phyloP scores from a whole-genome alignment of 352 stramenopile genomes.

The Globisporangium nodosum region DNA sequence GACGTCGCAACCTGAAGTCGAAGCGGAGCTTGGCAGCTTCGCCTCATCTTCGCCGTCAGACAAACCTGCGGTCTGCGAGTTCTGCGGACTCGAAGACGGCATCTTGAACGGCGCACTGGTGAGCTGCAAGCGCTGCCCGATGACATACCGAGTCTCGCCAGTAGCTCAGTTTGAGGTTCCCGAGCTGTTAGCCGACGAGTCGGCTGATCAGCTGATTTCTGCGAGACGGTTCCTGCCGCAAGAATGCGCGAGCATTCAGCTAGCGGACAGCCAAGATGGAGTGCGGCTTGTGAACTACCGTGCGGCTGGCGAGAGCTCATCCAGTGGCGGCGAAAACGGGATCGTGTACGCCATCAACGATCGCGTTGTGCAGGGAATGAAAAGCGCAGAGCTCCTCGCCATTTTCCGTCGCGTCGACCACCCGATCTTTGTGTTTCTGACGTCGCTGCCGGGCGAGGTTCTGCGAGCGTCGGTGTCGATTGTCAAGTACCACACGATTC shows the following conservation, averaged over 20 bases:
- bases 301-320: not conserved
- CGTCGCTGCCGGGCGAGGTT: constrained; percentile 37
- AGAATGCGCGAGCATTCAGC: constrained; percentile 10
- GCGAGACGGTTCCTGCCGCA: constrained; percentile 6
- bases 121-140: constrained; percentile 42
- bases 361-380: constrained; percentile 38
- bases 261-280: constrained; percentile 11
- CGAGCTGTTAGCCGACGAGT: constrained; percentile 23
- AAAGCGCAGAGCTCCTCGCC: constrained; percentile 25
- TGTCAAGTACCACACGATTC: constrained; percentile 37
- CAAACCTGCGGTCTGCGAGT: constrained; percentile 25
- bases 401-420: constrained; percentile 28
- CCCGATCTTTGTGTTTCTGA: constrained; percentile 39
- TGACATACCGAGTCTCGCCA: constrained; percentile 30
- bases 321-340: not conserved
- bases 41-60: not conserved
- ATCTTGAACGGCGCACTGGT: constrained; percentile 56
- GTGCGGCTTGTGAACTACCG: constrained; percentile 7
- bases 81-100: constrained; percentile 58
- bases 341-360: constrained; percentile 58
- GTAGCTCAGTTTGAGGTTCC: constrained; percentile 53
- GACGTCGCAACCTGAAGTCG: not conserved
- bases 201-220: constrained; percentile 4
- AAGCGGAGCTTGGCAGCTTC: not conserved
- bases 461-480: constrained; percentile 62